A percentile compares a stretch with the other conserved stretches of the same genome.
phyloP scores from a whole-genome alignment of 169 alveolate genomes.

The Plasmodium gonderi region DNA sequence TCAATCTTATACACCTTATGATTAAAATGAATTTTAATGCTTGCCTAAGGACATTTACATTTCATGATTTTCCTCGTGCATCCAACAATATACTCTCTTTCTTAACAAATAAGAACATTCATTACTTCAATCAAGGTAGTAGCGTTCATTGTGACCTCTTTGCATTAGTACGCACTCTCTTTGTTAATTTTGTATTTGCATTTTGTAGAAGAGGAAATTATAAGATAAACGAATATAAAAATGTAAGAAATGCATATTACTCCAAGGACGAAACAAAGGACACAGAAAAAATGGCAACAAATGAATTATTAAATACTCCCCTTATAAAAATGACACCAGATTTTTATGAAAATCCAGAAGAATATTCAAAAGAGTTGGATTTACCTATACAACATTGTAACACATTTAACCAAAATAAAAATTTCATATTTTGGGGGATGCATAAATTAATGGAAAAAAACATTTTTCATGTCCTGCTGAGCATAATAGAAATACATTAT shows the following conservation, averaged over 20 bases:
- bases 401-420: neutral
- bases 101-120: slow-evolving; percentile 2
- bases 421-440: neutral
- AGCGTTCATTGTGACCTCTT: slow-evolving; percentile 12
- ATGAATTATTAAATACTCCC: slow-evolving; percentile 3
- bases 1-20: slow-evolving; percentile 21
- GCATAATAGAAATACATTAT: slow-evolving; percentile 37
- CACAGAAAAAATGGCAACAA: neutral
- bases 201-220: slow-evolving; percentile 9
- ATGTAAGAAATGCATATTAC: neutral
- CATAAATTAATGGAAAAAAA: slow-evolving; percentile 18
- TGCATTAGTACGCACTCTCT: slow-evolving; percentile 1
- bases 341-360: slow-evolving; percentile 16
- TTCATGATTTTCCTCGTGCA: slow-evolving; percentile 26
- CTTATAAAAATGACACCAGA: neutral
- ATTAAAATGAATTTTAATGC: slow-evolving; percentile 54
- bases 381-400: neutral
- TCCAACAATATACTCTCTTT: slow-evolving; percentile 26
- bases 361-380: slow-evolving; percentile 13
- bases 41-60: neutral
- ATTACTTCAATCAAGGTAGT: neutral
- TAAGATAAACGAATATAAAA: slow-evolving; percentile 8
- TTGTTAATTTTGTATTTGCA: slow-evolving; percentile 31
- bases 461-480: slow-evolving; percentile 26
- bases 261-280: slow-evolving; percentile 19